Evolutionary conservation across 73 alveolate genomes (phyloP), one percentile per base, ranked within the genome.

Genomic region (Blepharisma stoltei): DNA sequence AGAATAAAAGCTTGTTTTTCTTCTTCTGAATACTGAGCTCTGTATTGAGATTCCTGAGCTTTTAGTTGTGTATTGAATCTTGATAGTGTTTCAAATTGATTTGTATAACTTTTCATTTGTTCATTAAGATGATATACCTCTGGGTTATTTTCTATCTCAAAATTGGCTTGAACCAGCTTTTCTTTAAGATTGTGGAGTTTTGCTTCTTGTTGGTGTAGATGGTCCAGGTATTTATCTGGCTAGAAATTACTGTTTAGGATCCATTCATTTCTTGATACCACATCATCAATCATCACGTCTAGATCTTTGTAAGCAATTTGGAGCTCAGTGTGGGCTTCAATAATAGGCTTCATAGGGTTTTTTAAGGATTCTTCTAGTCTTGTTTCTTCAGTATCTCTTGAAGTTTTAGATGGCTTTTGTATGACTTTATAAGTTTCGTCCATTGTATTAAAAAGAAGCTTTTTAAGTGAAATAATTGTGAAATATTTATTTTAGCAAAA

Each of bases 201-300:
- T 60, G 14, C 73, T 25, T 60, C 73, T 60, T 60, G 46, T 5
- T 60, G 73, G 2, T 60, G 14, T 2, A 60, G 73, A 2, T 38
- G 73, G 38, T n/a, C 45, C 2, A 60, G 45, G 45, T 18, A 60
- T 18, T 38, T n/a, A 25, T 38, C 73, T 60, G 14, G 23, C 38
- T 60, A 60, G 37, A 9, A 25, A 60, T 20, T 25, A 60, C 73
- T 60, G 73, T 60, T 60, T 60, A 60, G 23, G 23, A 60, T n/a
- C 47, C 73, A 60, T 60, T 60, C 73, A 60, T 60, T 60, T 60
- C 23, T n/a, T 60, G 45, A 60, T 18, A 60, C 73, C 18, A 60
- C 73, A 8, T 60, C 73, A 25, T 60, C 23, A 14, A 60, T 60
- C 18, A 60, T n/a, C 18, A 14, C 45, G 46, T 60, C 73, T 25